Base-by-base conservation (phyloP, 306 rosid genomes). In the Mimosa pudica region DNA sequence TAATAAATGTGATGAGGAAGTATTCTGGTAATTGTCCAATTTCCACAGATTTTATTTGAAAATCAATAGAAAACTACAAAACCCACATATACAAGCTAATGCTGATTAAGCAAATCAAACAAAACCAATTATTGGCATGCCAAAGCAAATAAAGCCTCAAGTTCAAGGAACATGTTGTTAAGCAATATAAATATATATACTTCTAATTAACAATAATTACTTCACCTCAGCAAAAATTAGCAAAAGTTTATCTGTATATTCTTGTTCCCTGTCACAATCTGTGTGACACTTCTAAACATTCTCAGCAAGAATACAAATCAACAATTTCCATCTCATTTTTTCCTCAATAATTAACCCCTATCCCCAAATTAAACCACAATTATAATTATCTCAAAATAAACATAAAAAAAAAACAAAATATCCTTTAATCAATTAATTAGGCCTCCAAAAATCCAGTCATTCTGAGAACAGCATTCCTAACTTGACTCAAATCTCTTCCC, bases 401-500 rank as follows among this genome's bases (percentile, higher is more conserved):
- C 4, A 38, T 2, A 38, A 38, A 38, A 5, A 38, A 38, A 38
- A 38, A 5, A 5, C 42, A 38, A 38, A 38, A 38, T 2, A 38
- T 3, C 42, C 3, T 2, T 38, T 38, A 38, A 38, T 38, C 4
- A 6, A 49, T 16, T 8, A 42, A 47, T 82, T 65, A 90, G 7
- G 88, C 77, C 78, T 90, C 95, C 73, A 90, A 86, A 74, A 90
- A 90, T 6, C 95, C 95, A 6, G 95, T 90, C 95, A 90, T 87
- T 51, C 89, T 76, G 6, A 90, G 95, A 84, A 90, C 85, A 2
- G 95, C 87, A 68, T 90, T 90, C 76, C 95, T 80, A 63, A 90
- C 95, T 49, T 80, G 80, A n/a, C 89, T 85, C 82, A 90, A 90
- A 81, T 89, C 92, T 48, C 95, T 76, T 16, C 95, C 95, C 68